Percentiles rank a stretch among this genome's conserved stretches.
phyloP scores from a whole-genome alignment of 2,329 filamentous ascomycete genomes.

The Capronia epimyces region DNA sequence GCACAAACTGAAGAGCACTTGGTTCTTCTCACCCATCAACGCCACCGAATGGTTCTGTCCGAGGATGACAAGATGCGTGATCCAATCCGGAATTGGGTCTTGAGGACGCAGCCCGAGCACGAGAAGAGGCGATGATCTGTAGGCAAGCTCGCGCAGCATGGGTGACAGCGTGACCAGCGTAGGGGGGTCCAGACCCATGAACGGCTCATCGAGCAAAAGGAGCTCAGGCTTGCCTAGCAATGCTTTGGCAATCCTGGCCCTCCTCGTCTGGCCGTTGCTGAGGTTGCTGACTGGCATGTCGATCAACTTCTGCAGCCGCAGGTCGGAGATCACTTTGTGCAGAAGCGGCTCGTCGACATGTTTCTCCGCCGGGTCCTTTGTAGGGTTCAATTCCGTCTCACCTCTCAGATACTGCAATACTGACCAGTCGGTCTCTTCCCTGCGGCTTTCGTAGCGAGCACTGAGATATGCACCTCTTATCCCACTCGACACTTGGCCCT shows the following conservation, averaged over 20 bases:
- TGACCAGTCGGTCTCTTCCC: conserved; percentile 83
- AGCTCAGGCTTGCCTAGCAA: conserved; percentile 73
- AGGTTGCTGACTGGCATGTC: conserved; percentile 81
- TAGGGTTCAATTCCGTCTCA: conserved; percentile 74
- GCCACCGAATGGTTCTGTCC: conserved; percentile 61
- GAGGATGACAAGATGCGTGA: conserved; percentile 74
- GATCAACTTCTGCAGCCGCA: conserved; percentile 64
- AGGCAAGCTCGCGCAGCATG: conserved; percentile 64
- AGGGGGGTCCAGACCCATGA: conserved; percentile 85
- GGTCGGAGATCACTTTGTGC: conserved; percentile 59
- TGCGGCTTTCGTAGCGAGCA: conserved; percentile 80
- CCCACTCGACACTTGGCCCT: conserved; percentile 48
- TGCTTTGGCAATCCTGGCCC: conserved; percentile 82
- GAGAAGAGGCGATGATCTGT: conserved; percentile 62
- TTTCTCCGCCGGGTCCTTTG: conserved; percentile 46
- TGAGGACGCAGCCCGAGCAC: conserved; percentile 76
- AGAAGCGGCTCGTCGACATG: conserved; percentile 50
- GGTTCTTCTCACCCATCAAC: conserved; percentile 59
- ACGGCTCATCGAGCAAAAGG: conserved; percentile 83
- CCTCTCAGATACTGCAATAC: conserved; percentile 74
- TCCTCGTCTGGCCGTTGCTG: conserved; percentile 85
- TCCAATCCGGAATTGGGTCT: conserved; percentile 82
- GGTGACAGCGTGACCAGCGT: conserved; percentile 67
- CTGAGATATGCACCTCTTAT: conserved; percentile 73
- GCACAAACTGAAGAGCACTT: conserved; percentile 46